A percentile compares a stretch with the other conserved stretches of the same genome.
phyloP scores from a whole-genome alignment of 2,329 filamentous ascomycete species.

The Trichoderma atrobrunneum region DNA sequence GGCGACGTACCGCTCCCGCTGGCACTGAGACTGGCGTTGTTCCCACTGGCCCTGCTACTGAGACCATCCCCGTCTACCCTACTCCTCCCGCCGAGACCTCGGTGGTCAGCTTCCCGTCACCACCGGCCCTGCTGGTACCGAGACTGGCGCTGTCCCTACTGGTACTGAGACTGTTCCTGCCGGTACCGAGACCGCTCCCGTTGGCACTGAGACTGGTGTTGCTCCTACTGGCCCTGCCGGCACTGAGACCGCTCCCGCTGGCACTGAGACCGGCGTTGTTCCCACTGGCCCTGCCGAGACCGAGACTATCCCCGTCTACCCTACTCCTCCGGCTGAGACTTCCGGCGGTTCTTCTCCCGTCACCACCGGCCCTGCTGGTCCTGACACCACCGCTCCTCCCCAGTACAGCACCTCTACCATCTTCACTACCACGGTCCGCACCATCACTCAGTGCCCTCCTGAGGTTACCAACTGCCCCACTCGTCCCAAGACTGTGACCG shows the following conservation, averaged over 20 bases:
- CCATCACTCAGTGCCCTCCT: conserved; percentile 59
- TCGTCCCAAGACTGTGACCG: conserved; percentile 36
- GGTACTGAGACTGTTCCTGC: conserved; percentile 2
- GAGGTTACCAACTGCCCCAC: conserved; percentile 61
- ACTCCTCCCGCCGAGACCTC: conserved; percentile 23
- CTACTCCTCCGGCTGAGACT: conserved; percentile 22
- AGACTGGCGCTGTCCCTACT: conserved; percentile 11
- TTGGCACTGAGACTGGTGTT: conserved; percentile 2
- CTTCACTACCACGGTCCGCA: conserved; percentile 58
- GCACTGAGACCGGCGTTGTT: background rate
- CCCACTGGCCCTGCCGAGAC: background rate
- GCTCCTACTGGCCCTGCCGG: background rate
- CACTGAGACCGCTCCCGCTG: background rate
- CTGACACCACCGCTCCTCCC: conserved; percentile 22
- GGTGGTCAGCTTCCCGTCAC: conserved; percentile 11
- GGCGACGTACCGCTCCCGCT: background rate
- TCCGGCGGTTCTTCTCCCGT: conserved; percentile 13
- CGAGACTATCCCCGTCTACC: conserved; percentile 11
- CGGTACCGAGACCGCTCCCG: conserved; percentile 14
- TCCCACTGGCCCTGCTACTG: background rate
- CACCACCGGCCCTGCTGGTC: conserved; percentile 19
- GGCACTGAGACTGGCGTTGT: conserved; percentile 12
- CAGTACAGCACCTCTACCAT: conserved; percentile 49
- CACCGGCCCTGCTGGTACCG: conserved; percentile 15
- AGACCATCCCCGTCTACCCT: background rate